Evolutionary conservation across 306 rosid species (phyloP).

Genomic region (Medicago ruthenica): DNA sequence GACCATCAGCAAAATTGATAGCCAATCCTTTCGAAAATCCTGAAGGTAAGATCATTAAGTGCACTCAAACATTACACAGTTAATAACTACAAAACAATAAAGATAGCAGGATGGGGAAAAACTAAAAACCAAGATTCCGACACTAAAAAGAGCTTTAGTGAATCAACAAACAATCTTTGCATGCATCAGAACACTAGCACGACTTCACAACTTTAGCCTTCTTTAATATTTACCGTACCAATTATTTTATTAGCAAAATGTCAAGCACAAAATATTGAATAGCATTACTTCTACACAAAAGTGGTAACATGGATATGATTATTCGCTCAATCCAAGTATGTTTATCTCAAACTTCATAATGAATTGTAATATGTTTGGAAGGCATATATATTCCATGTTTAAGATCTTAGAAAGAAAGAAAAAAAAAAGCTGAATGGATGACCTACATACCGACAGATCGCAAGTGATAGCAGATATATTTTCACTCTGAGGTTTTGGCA

Average conservation of each 20-base stretch:
- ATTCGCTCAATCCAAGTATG: slow-evolving; percentile 25
- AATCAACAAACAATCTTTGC: slow-evolving; percentile 28
- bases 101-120: slow-evolving; percentile 12
- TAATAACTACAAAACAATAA: slow-evolving; percentile 13
- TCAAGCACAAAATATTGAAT: slow-evolving; percentile 16
- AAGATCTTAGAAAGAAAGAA: slow-evolving; percentile 33
- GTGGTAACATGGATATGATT: slow-evolving; percentile 29
- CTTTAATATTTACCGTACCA: slow-evolving; percentile 28
- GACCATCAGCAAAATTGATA: slow-evolving; percentile 83
- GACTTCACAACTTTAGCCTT: slow-evolving; percentile 31
- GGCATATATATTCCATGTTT: slow-evolving; percentile 21
- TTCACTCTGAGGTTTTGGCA: slow-evolving; percentile 96
- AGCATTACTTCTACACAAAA: slow-evolving; percentile 23
- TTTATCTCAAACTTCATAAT: slow-evolving; percentile 12
- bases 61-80: neutral
- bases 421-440: slow-evolving; percentile 34
- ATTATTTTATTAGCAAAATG: slow-evolving; percentile 26
- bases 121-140: slow-evolving; percentile 28
- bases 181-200: slow-evolving; percentile 34
- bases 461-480: slow-evolving; percentile 86
- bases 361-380: slow-evolving; percentile 30
- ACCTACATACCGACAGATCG: slow-evolving; percentile 83
- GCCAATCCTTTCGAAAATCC: slow-evolving; percentile 97
- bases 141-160: slow-evolving; percentile 32
- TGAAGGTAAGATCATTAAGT: slow-evolving; percentile 45